phyloP scores from a whole-genome alignment of 2,329 filamentous ascomycete species.

The Sphaerulina populicola region DNA sequence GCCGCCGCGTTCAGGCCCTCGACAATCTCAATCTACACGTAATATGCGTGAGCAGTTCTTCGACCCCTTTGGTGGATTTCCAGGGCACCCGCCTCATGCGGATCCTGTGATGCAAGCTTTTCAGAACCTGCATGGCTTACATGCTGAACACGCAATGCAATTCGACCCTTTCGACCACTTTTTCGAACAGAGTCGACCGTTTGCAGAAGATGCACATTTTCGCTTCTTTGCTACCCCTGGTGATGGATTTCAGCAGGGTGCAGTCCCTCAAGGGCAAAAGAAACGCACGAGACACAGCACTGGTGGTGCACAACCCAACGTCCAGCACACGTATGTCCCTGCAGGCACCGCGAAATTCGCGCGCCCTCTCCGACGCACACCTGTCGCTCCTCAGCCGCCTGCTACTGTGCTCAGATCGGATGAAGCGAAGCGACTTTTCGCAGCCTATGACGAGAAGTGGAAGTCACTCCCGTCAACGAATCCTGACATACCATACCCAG shows the following conservation, averaged over 20 bases:
- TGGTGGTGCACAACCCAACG: constrained; percentile 4
- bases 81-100: constrained; percentile 12
- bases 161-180: constrained; percentile 16
- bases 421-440: constrained; percentile 26
- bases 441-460: constrained; percentile 27
- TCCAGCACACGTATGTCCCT: constrained; percentile 1
- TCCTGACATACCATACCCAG: constrained; percentile 28
- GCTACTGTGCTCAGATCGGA: constrained; percentile 22
- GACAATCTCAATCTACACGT: constrained; percentile 1
- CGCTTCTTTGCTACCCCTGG: constrained; percentile 21
- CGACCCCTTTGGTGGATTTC: constrained; percentile 17
- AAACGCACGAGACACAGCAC: constrained; percentile 18
- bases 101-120: constrained; percentile 19
- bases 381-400: constrained; percentile 17
- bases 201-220: constrained; percentile 11
- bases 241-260: constrained; percentile 1
- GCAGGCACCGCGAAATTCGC: constrained; percentile 6
- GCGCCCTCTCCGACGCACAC: constrained; percentile 3
- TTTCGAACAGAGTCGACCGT: constrained; percentile 11
- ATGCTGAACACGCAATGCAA: constrained; percentile 3
- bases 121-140: constrained; percentile 15
- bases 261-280: constrained; percentile 6
- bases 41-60: constrained; percentile 6
- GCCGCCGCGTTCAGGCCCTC: constrained; percentile 7
- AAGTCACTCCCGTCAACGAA: constrained; percentile 20